phyloP scores from a whole-genome alignment of 805 yeast species.

The Wickerhamomyces kurtzmanii region DNA sequence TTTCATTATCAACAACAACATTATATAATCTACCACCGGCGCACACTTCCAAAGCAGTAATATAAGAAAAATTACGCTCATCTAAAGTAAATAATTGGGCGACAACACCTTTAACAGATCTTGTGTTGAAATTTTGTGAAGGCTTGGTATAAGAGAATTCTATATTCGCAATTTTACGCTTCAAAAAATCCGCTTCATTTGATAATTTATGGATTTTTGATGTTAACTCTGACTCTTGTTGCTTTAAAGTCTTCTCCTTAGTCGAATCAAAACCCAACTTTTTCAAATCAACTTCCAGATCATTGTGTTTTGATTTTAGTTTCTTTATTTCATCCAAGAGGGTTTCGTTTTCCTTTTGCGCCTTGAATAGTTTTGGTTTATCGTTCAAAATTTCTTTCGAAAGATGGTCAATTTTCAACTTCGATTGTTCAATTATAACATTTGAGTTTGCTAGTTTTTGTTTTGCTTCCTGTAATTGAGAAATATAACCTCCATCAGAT shows the following conservation, averaged over 20 bases:
- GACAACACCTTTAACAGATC: slow-evolving; percentile 76
- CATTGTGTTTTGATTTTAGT: slow-evolving; percentile 26
- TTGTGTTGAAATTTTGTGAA: slow-evolving; percentile 43
- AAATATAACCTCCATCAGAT: slow-evolving; percentile 65
- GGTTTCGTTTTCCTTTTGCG: slow-evolving; percentile 36
- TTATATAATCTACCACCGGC: slow-evolving; percentile 90
- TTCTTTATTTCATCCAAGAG: slow-evolving; percentile 32
- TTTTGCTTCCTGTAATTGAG: slow-evolving; percentile 60
- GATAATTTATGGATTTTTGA: slow-evolving; percentile 32
- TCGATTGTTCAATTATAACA: slow-evolving; percentile 48
- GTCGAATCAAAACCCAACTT: slow-evolving; percentile 49
- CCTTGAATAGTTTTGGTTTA: slow-evolving; percentile 39
- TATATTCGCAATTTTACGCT: slow-evolving; percentile 57
- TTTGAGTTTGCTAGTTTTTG: slow-evolving; percentile 40
- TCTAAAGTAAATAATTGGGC: slow-evolving; percentile 71
- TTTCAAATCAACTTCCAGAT: slow-evolving; percentile 31
- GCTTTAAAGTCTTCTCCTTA: slow-evolving; percentile 31
- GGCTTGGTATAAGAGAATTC: slow-evolving; percentile 73
- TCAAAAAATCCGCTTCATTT: slow-evolving; percentile 41
- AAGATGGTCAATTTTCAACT: slow-evolving; percentile 49
- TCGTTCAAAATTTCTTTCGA: slow-evolving; percentile 35
- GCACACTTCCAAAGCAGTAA: slow-evolving; percentile 83
- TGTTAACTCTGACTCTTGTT: slow-evolving; percentile 31
- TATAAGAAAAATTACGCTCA: slow-evolving; percentile 44
- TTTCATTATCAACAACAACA: slow-evolving; percentile 84